phyloP scores from a whole-genome alignment of 805 yeast genomes.

The Osmozyma mogii region DNA sequence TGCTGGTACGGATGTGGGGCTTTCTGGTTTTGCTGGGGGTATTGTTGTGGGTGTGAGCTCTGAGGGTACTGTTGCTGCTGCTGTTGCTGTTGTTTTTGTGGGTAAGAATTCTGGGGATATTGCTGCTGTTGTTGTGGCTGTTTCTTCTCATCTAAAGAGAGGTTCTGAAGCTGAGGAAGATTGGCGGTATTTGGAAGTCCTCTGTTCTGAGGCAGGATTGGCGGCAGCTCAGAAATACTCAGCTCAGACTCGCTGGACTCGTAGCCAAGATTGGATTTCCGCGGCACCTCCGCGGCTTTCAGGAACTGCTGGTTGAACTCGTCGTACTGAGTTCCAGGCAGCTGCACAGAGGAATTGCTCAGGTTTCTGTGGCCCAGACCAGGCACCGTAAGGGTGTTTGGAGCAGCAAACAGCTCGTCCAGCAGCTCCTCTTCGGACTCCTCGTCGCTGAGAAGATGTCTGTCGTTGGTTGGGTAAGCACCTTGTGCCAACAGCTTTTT shows the following conservation, averaged over 20 bases:
- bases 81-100: constrained; percentile 2
- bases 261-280: constrained; percentile 1
- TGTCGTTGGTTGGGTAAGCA: constrained; percentile 30
- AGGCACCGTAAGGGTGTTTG: constrained; percentile 3
- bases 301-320: constrained; percentile 34
- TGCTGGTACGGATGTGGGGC: constrained; percentile 8
- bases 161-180: not conserved
- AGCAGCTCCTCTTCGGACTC: constrained; percentile 17
- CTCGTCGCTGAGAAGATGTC: constrained; percentile 24
- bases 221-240: constrained; percentile 10
- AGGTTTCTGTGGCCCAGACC: constrained; percentile 19
- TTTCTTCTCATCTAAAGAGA: constrained; percentile 5
- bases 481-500: constrained; percentile 21
- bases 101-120: constrained; percentile 1
- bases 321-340: constrained; percentile 36
- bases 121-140: constrained; percentile 10
- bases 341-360: constrained; percentile 31
- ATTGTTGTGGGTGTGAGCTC: constrained; percentile 2
- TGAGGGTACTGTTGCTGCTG: constrained; percentile 2
- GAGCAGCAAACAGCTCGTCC: constrained; percentile 13
- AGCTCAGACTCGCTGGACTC: constrained; percentile 3
- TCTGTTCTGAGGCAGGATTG: constrained; percentile 4
- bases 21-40: constrained; percentile 8
- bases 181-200: constrained; percentile 1
- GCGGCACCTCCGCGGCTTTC: constrained; percentile 13